Evolutionary conservation across 345 rosid genomes (phyloP).

Genomic region (Schrenkiella parvula): DNA sequence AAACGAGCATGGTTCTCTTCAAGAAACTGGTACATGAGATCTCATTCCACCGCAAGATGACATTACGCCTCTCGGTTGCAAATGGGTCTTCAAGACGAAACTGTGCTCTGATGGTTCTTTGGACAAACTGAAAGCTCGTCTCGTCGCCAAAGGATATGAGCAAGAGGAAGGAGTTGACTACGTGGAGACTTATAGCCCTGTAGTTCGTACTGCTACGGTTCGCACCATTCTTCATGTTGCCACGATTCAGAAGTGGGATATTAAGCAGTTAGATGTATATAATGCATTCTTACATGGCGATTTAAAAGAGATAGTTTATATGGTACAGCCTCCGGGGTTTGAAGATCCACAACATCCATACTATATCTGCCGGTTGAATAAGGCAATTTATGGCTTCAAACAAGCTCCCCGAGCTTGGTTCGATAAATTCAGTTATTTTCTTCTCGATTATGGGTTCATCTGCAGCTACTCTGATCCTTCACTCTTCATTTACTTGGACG

Average conservation of each 20-base stretch:
- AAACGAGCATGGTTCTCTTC: no score
- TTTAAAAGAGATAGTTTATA: not conserved
- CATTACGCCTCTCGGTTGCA: no score
- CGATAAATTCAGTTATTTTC: not conserved
- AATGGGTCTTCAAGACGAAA: not conserved
- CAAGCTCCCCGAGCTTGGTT: not conserved
- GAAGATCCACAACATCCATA: not conserved
- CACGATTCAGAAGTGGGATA: not conserved
- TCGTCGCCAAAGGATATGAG: not conserved
- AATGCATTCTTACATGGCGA: not conserved
- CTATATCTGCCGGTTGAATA: no score
- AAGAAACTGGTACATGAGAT: no score
- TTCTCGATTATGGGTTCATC: not conserved
- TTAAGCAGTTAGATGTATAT: not conserved
- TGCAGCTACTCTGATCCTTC: no score
- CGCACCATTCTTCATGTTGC: not conserved
- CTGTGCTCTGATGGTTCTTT: not conserved
- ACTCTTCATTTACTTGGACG: no score
- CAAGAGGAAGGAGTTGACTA: not conserved
- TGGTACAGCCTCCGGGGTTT: not conserved
- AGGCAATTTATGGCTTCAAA: no score
- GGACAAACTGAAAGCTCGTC: not conserved
- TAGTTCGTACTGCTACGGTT: not conserved
- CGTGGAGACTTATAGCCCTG: no score
- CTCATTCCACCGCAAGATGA: no score